Evolutionary conservation across 129 eudicot genomes (phyloP).

Genomic region (Arctium minus): DNA sequence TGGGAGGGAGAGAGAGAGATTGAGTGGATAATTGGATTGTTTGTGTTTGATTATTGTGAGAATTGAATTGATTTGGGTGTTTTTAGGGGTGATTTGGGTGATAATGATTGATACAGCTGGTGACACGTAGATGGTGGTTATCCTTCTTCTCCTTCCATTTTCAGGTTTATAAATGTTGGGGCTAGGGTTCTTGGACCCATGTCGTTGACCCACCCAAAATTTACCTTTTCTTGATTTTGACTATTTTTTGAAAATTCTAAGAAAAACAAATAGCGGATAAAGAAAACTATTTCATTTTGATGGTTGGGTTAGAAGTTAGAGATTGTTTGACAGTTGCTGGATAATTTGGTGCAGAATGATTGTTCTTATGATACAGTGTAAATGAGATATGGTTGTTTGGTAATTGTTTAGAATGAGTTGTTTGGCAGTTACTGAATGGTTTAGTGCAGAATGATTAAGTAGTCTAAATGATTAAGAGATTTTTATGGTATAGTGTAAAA

Average conservation of each 20-base stretch:
- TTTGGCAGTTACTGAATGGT: too few species aligned
- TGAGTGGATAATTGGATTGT: slow-evolving; percentile 26
- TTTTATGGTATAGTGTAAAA: too few species aligned
- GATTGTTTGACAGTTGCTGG: too few species aligned
- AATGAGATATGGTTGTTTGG: too few species aligned
- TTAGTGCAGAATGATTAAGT: too few species aligned
- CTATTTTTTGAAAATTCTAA: not conserved
- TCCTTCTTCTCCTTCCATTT: slow-evolving; percentile 4
- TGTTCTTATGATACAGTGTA: too few species aligned
- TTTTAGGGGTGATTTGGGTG: not conserved
- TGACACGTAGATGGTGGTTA: slow-evolving; percentile 36
- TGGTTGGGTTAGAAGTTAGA: too few species aligned
- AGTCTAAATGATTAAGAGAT: too few species aligned
- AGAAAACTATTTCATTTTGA: too few species aligned
- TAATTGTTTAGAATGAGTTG: too few species aligned
- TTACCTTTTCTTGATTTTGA: slow-evolving; percentile 23
- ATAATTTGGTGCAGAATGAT: too few species aligned
- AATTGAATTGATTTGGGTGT: slow-evolving; percentile 6
- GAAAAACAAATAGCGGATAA: not conserved
- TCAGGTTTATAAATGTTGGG: not conserved
- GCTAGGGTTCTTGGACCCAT: slow-evolving; percentile 7
- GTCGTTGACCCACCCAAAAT: slow-evolving; percentile 8
- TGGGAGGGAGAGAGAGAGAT: not conserved
- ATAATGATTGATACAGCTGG: slow-evolving; percentile 38
- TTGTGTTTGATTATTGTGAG: not conserved